phyloP scores from a whole-genome alignment of 2,329 filamentous ascomycete genomes.

The Chaetomiaceae sp. region DNA sequence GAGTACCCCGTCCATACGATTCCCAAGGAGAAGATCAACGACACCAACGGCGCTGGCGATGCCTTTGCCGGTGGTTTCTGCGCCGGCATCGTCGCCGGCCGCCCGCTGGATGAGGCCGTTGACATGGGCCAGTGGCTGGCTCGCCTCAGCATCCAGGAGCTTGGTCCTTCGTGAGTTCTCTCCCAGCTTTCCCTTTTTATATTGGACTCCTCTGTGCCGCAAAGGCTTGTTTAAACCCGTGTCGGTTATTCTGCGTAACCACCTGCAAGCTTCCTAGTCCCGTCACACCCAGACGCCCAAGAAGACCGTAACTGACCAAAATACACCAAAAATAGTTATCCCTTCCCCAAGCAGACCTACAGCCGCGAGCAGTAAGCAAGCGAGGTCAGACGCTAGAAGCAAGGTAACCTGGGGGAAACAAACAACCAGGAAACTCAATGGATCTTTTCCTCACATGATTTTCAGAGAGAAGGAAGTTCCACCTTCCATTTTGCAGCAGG shows the following conservation, averaged over 20 bases:
- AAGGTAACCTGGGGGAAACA: background rate
- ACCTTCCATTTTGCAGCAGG: constrained; percentile 14
- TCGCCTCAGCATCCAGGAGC: constrained; percentile 85
- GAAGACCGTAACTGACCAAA: background rate
- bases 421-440: no score
- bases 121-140: constrained; percentile 98
- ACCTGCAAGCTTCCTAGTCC: no score
- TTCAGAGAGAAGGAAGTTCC: constrained; percentile 10
- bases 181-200: no score
- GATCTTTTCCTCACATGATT: constrained; percentile 1
- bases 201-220: no score
- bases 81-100: constrained; percentile 81
- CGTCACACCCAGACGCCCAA: no score
- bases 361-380: constrained; percentile 36
- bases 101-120: constrained; percentile 70
- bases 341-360: constrained; percentile 77
- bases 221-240: no score
- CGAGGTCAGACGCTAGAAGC: background rate
- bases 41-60: constrained; percentile 96
- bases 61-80: constrained; percentile 94
- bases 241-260: no score
- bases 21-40: constrained; percentile 72
- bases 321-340: constrained; percentile 52
- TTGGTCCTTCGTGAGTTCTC: constrained; percentile 83
- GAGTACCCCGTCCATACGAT: constrained; percentile 80